A percentile compares a stretch with the other conserved stretches of the same genome.
phyloP scores from a whole-genome alignment of 129 eudicot genomes.

The Chrysanthemum seticuspe region DNA sequence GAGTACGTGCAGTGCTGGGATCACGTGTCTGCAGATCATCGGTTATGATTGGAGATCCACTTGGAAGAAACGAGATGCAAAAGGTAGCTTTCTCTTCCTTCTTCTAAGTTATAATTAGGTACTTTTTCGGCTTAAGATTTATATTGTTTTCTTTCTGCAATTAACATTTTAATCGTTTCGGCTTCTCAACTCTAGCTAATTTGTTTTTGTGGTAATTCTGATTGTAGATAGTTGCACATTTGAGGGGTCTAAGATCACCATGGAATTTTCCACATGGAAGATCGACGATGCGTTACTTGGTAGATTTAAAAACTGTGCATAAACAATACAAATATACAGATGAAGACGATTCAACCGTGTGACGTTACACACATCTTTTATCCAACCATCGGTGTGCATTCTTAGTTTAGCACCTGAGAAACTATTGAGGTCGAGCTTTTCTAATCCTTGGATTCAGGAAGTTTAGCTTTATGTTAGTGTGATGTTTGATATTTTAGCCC shows the following conservation, averaged over 20 bases:
- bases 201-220: background rate
- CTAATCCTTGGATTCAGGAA: constrained; percentile 3
- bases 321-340: constrained; percentile 19
- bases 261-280: constrained; percentile 99
- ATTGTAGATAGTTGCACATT: constrained; percentile 71
- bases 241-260: constrained; percentile 79
- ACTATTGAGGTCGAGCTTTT: constrained; percentile 13
- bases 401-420: constrained; percentile 11
- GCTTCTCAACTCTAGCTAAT: background rate
- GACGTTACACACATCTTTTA: background rate
- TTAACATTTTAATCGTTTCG: background rate
- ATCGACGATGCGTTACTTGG: constrained; percentile 97
- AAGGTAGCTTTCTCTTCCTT: constrained; percentile 53
- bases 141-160: background rate
- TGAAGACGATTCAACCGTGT: constrained; percentile 35
- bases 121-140: no score
- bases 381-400: background rate
- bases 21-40: constrained; percentile 97
- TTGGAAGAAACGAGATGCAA: constrained; percentile 91
- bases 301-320: constrained; percentile 52
- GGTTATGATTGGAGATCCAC: constrained; percentile 86
- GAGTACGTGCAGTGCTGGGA: constrained; percentile 93
- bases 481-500: background rate
- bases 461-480: background rate
- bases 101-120: background rate